Evolutionary conservation across 1,284 basidiomycete genomes (phyloP).

Genomic region (Marasmius oreades): DNA sequence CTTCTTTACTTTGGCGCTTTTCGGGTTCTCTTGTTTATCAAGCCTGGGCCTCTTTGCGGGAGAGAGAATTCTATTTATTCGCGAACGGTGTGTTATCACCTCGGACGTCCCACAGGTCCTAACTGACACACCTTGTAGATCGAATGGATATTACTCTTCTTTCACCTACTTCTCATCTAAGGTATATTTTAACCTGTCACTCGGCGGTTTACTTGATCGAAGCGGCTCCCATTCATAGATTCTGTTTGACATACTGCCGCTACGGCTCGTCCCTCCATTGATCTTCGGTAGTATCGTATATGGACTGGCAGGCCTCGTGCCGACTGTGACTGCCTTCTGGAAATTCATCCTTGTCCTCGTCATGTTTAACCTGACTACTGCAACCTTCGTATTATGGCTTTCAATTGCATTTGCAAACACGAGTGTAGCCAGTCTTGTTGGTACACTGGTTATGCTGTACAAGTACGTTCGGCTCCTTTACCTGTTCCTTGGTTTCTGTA

Average conservation of each 20-base stretch:
- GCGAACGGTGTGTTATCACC: constrained; percentile 69
- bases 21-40: constrained; percentile 94
- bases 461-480: constrained; percentile 60
- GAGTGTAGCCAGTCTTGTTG: constrained; percentile 89
- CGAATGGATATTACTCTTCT: constrained; percentile 96
- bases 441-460: constrained; percentile 95
- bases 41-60: constrained; percentile 91
- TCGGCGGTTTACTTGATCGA: background rate
- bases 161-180: constrained; percentile 96
- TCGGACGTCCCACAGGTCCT: constrained; percentile 4
- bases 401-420: constrained; percentile 85
- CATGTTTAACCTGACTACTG: constrained; percentile 92
- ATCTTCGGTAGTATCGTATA: constrained; percentile 95
- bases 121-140: constrained; percentile 39
- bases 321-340: constrained; percentile 89
- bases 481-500: background rate
- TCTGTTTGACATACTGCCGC: constrained; percentile 92
- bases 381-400: constrained; percentile 86
- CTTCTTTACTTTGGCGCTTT: constrained; percentile 93
- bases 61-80: constrained; percentile 93
- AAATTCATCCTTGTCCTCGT: constrained; percentile 96
- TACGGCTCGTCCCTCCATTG: constrained; percentile 91
- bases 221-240: constrained; percentile 50
- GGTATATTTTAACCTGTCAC: constrained; percentile 31
- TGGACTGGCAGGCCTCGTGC: constrained; percentile 89